These are phyloP conservation scores for Dryadomyces quercivorus DNA, from an alignment of 2,329 filamentous ascomycete species.

Conservation along the genomic window DNA sequence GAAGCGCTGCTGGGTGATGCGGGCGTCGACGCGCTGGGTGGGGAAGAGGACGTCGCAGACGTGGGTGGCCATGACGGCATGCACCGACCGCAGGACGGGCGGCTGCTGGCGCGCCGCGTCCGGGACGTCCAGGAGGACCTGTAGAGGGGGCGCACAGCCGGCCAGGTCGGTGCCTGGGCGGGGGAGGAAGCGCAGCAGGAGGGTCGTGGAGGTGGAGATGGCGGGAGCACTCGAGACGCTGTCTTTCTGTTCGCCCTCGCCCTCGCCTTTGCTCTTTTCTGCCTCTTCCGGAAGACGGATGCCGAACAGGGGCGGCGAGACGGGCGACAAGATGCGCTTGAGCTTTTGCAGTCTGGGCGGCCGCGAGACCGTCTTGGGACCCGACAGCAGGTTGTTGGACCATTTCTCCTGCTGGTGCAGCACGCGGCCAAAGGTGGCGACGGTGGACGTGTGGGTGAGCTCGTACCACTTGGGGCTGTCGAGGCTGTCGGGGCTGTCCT, in stretches of 20 bases:
- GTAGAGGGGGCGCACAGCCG: constrained; percentile 18
- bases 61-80: constrained; percentile 24
- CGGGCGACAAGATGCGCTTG: constrained; percentile 29
- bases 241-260: not conserved
- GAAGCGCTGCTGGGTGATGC: constrained; percentile 27
- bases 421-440: constrained; percentile 39
- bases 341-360: constrained; percentile 5
- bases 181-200: constrained; percentile 36
- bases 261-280: no score
- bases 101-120: not conserved
- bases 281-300: constrained; percentile 22
- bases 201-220: constrained; percentile 15
- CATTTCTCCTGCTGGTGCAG: constrained; percentile 21
- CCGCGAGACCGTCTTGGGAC: not conserved
- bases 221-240: not conserved
- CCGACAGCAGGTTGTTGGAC: not conserved
- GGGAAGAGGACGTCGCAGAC: constrained; percentile 35
- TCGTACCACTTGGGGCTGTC: constrained; percentile 2
- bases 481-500: not conserved
- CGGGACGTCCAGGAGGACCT: constrained; percentile 20
- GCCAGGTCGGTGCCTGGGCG: constrained; percentile 14
- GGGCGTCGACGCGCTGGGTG: constrained; percentile 32
- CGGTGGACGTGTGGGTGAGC: constrained; percentile 1
- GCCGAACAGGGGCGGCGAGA: constrained; percentile 33
- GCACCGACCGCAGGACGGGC: not conserved